These are phyloP conservation scores for Calcarisporium arbuscula DNA, from an alignment of 2,329 filamentous ascomycete genomes.

Conservation along the genomic window DNA sequence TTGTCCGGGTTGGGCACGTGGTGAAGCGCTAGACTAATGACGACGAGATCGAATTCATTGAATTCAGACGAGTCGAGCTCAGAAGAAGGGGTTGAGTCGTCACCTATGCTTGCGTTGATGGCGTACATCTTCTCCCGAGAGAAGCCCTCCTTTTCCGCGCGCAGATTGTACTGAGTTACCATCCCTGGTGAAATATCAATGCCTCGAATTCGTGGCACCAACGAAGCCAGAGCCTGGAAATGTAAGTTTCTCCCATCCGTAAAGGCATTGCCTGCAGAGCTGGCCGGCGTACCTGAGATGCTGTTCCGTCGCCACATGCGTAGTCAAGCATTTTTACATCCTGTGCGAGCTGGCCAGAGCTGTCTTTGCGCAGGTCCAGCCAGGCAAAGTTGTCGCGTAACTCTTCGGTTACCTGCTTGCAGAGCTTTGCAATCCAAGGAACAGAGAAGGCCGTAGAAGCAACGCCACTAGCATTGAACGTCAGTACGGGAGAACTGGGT, in stretches of 20 bases:
- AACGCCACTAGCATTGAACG: constrained; percentile 10
- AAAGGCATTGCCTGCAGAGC: not conserved
- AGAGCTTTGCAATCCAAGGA: constrained; percentile 18
- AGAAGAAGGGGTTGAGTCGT: constrained; percentile 12
- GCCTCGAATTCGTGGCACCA: constrained; percentile 23
- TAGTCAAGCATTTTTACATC: constrained; percentile 2
- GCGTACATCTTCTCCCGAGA: constrained; percentile 20
- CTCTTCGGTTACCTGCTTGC: constrained; percentile 18
- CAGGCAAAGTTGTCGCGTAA: constrained; percentile 18
- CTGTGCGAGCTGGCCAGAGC: constrained; percentile 12
- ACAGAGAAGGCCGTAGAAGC: constrained; percentile 11
- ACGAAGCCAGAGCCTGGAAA: constrained; percentile 22
- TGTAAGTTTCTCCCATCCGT: not conserved
- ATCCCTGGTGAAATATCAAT: constrained; percentile 28
- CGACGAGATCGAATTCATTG: constrained; percentile 23
- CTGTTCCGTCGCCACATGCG: constrained; percentile 16
- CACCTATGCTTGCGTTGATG: constrained; percentile 22
- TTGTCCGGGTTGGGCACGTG: constrained; percentile 22
- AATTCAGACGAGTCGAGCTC: constrained; percentile 16
- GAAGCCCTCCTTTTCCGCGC: constrained; percentile 17
- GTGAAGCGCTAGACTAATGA: constrained; percentile 30
- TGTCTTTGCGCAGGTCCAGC: constrained; percentile 14
- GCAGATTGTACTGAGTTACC: constrained; percentile 23
- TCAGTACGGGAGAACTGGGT: not conserved
- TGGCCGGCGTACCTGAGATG: constrained; percentile 16